These are phyloP conservation scores for Trichoderma reesei DNA, from an alignment of 495 filamentous ascomycete genomes.

Conservation along the genomic window DNA sequence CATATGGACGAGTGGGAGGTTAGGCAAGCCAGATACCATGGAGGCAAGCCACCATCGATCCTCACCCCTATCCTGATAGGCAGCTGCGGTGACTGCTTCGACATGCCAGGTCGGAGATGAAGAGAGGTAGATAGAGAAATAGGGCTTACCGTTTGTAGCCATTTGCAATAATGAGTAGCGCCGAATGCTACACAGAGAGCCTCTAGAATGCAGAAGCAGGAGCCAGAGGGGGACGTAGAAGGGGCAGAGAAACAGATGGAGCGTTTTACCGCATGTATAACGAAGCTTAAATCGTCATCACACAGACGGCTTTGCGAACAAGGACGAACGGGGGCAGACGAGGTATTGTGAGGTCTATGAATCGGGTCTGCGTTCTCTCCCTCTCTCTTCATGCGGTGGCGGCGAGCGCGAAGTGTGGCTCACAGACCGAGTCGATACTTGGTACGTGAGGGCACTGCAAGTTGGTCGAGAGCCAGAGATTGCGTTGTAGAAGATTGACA, in stretches of 20 bases:
- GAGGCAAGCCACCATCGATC: neutral
- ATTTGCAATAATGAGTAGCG: neutral
- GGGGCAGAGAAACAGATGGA: neutral
- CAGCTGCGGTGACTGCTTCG: neutral
- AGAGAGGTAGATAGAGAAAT: neutral
- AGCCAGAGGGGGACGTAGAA: neutral
- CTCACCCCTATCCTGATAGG: neutral
- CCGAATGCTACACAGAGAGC: neutral
- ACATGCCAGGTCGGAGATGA: neutral
- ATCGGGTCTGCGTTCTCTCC: neutral
- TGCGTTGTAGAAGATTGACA: neutral
- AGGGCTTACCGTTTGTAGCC: slow-evolving; percentile 1
- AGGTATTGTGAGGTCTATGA: too few species aligned
- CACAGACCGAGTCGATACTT: neutral
- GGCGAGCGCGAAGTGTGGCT: neutral
- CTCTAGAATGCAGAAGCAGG: neutral
- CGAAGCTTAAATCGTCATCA: neutral
- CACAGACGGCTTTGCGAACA: neutral
- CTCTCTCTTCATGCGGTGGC: neutral
- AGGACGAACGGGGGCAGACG: neutral
- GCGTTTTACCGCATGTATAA: slow-evolving; percentile 1
- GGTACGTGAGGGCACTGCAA: neutral
- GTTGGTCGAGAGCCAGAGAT: neutral
- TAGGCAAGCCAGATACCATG: neutral
- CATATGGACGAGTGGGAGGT: neutral